Evolutionary conservation across 192 early-diverging fungal species (phyloP), one percentile per base, ranked within the genome.

Genomic region (Backusella westeae): DNA sequence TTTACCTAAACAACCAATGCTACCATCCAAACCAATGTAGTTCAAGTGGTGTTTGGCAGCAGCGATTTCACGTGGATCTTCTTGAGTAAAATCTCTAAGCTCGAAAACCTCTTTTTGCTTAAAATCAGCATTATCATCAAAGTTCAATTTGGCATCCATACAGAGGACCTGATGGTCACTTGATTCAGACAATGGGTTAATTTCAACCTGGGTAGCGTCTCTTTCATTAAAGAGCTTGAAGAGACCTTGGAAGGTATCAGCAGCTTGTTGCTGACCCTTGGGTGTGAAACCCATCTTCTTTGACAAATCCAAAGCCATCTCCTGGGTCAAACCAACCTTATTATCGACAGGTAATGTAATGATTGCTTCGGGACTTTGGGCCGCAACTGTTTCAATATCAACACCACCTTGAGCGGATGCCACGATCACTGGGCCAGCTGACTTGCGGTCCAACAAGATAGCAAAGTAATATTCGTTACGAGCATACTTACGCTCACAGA

Each of bases 401-500:
- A 99, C 94, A 78, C 98, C 98, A 76, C 97, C 98, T 88, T 99
- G 95, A 66, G 94, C 94, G 59, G 96, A 98, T 74, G 96, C 96
- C 32, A 99, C 94, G 81, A 99, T 86, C 44, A 98, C 96, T 39
- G 98, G 97, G 59, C 97, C 97, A 82, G 94, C 91, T 66, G 94
- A 91, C 76, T 91, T 91, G 73, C 98, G 95, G 88, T 98, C 98
- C 94, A 97, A 93, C 72, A 98, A 84, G 81, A 99, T 96, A 66
- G 98, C 97, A 91, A 99, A 98, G 93, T 99, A 98, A 91, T 94
- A 98, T 89, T 98, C 97, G 77, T 93, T 93, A 77, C 96, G 95
- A 80, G 95, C 94, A 84, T 95, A 98, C 81, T 96, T 91, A 78
- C 98, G 96, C 89, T 99, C 97, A 71, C 94, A 94, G 77, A 99